phyloP scores from a whole-genome alignment of 345 rosid genomes.

The Salix purpurea region DNA sequence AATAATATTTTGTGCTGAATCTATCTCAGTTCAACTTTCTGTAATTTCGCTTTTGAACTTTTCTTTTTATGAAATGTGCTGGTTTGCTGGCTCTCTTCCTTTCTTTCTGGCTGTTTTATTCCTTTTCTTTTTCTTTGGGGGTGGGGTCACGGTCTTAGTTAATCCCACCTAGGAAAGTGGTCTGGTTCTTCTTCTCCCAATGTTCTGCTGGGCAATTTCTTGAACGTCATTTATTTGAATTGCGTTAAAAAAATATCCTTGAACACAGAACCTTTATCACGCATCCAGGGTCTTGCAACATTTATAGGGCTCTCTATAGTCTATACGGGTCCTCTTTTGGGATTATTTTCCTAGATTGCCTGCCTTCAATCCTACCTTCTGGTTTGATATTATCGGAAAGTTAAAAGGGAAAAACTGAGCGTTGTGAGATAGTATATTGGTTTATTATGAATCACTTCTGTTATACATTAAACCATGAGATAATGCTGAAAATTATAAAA shows the following conservation, averaged over 20 bases:
- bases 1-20: not conserved
- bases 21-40: not conserved
- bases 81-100: not conserved
- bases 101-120: too few species aligned
- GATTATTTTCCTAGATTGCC: not conserved
- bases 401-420: not conserved
- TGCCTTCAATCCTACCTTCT: not conserved
- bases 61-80: not conserved
- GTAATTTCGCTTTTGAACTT: not conserved
- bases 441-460: not conserved
- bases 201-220: too few species aligned
- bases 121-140: too few species aligned
- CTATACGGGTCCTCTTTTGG: not conserved
- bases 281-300: not conserved
- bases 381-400: not conserved
- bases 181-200: too few species aligned
- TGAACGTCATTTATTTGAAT: too few species aligned
- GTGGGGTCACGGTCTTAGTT: too few species aligned
- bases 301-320: not conserved
- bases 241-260: too few species aligned
- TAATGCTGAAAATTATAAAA: not conserved
- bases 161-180: too few species aligned
- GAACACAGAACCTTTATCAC: not conserved
- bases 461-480: not conserved
- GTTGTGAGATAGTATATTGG: not conserved